Conservation (phyloP, 148 eudicot species). For the Rhododendron griersonianum region DNA sequence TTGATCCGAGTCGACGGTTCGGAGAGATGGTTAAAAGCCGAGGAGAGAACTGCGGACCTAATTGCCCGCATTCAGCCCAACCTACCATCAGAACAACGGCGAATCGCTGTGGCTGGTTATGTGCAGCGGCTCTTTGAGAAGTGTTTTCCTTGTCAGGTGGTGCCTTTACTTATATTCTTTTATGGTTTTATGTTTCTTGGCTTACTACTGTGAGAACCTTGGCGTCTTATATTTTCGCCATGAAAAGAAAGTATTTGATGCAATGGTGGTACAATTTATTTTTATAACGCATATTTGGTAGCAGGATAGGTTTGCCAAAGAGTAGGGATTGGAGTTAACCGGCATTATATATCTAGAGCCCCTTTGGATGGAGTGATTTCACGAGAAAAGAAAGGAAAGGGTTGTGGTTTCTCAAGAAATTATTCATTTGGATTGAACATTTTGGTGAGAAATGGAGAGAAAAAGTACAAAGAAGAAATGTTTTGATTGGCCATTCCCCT, state of each 20-base stretch:
- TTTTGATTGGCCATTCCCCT: too few relatives aligned
- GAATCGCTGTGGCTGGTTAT: slow-evolving; percentile 75
- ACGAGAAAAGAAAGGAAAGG: too few relatives aligned
- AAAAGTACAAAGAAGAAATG: too few relatives aligned
- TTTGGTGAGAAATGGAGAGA: too few relatives aligned
- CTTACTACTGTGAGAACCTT: too few relatives aligned
- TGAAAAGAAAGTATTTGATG: neutral
- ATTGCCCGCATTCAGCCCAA: slow-evolving; percentile 76
- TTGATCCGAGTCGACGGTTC: slow-evolving; percentile 44
- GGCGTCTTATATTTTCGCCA: too few relatives aligned
- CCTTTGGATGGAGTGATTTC: too few relatives aligned
- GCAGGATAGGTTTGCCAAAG: neutral
- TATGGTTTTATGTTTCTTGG: neutral
- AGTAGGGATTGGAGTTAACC: neutral
- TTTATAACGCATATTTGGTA: neutral
- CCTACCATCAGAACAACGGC: slow-evolving; percentile 53
- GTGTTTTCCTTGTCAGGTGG: slow-evolving; percentile 78
- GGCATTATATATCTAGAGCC: neutral
- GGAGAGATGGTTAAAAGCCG: slow-evolving; percentile 68
- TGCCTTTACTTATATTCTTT: neutral
- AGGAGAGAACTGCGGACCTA: slow-evolving; percentile 76
- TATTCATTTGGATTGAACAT: too few relatives aligned
- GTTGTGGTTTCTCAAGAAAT: too few relatives aligned
- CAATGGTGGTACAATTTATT: neutral
- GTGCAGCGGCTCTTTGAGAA: slow-evolving; percentile 61